Evolutionary conservation across 176 grass and related monocot genomes (phyloP), one percentile per base, ranked within the genome.

Genomic region (Pharus latifolius): DNA sequence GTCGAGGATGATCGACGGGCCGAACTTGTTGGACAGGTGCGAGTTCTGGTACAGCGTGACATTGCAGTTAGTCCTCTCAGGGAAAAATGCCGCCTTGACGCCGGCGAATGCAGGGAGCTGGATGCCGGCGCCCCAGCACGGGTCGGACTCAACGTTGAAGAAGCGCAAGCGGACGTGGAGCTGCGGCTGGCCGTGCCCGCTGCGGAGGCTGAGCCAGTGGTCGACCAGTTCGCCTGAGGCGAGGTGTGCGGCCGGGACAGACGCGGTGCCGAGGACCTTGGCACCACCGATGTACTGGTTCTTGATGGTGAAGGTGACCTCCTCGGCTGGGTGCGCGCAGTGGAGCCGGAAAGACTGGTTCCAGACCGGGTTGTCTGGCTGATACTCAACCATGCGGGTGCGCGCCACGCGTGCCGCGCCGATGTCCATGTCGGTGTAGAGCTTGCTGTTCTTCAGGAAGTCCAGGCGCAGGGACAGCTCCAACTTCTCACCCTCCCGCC

Each of bases 271-370:
- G 7, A 97, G 42, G 38, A 88, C 71, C 9, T 63, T 34, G 25
- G 94, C 80, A 49, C 80, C 78, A 41, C 84, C 17, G 10, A 77
- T 60, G 67, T 79, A 77, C 80, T 93, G 89, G 78, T 76, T 88
- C 54, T 87, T 85, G 44, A 98, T 78, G 16, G 80, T 90, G 78
- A 97, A 65, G 2, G 57, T 77, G 35, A 98, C 16, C 0, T 71
- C 50, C 0, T 70, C 65, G 41, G 83, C 68, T 0, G 81, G 56
- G 56, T 98, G 65, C 14, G 86, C 89, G 81, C 82, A 91, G 63
- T 93, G 91, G 18, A 98, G 61, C 61, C 78, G 83, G 76, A 98
- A 93, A 1, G 89, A 93, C 43, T 98, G 83, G 83, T 98, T 90
- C 94, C 94, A 98, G 1, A 44, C 76, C 5, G 86, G 89, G 16